A percentile compares a stretch with the other conserved stretches of the same genome.
phyloP scores from a whole-genome alignment of 1,139 yeast species.

The Geotrichum australiense region DNA sequence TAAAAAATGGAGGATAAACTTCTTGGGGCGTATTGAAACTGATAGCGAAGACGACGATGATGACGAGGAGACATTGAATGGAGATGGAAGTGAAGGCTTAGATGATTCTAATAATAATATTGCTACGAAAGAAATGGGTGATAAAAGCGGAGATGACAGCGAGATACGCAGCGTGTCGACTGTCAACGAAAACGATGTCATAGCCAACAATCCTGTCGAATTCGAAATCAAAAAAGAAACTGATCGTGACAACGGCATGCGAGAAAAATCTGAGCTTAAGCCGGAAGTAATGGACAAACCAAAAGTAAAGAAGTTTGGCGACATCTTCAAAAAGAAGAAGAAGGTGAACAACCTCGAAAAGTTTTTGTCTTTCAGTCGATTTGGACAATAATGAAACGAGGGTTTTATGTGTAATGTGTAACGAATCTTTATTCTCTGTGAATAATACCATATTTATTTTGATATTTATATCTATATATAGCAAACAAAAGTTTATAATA shows the following conservation, averaged over 20 bases:
- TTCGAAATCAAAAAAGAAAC: conserved; percentile 13
- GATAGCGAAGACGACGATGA: conserved; percentile 12
- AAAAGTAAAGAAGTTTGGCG: neutral
- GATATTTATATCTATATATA: too few species aligned
- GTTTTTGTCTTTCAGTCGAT: conserved; percentile 23
- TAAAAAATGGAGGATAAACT: neutral
- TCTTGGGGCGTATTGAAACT: conserved; percentile 6
- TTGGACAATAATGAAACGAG: too few species aligned
- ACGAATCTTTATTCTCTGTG: too few species aligned
- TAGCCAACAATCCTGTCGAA: conserved; percentile 1
- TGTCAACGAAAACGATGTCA: conserved; percentile 4
- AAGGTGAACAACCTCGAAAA: conserved; percentile 22
- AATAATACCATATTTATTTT: too few species aligned
- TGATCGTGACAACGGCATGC: conserved; percentile 7
- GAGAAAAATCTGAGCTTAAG: neutral
- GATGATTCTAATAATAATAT: neutral
- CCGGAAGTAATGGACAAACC: conserved; percentile 4
- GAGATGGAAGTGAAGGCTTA: too few species aligned
- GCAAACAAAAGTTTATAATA: too few species aligned
- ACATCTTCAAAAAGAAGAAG: neutral
- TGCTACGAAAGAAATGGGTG: neutral
- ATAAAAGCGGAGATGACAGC: neutral
- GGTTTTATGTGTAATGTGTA: too few species aligned
- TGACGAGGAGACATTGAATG: conserved; percentile 5
- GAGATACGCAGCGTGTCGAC: neutral